Evolutionary conservation across 2,329 filamentous ascomycete species (phyloP), one percentile per base, ranked within the genome.

Genomic region (Niveomyces coronatus): DNA sequence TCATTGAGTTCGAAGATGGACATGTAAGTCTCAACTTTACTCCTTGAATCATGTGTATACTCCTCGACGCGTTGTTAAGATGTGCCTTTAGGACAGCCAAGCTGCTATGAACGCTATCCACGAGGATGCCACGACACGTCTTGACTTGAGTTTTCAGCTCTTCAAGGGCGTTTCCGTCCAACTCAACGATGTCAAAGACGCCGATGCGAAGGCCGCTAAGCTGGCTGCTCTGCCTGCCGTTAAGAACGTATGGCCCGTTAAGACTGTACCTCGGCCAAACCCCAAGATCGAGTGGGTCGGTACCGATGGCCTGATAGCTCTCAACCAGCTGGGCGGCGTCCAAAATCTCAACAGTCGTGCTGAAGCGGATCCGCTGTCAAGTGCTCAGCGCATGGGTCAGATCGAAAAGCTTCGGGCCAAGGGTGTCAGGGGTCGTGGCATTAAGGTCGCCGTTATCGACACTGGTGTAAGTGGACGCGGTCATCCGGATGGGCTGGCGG

Each of bases 141-240:
- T 68, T 61, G 62, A 64, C 39, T 61, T 72, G 41, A 57, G 68
- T 44, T 70, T 62, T 47, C 59, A 63, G 45, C 56, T 74, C 14
- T 75, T 75, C 61, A 70, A 67, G 47, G 71, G 70, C 37, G 64
- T 62, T 3, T 74, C 71, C 2, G 65, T 75, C 42, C 63, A 70
- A 47, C 64, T 75, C 50, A 57, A 67, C 37, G 61, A 74, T 40
- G 35, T 61, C 31, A 53, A 61, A n/a, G 61, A 57, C 18, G 63
- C 68, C 20, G 61, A 67, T 17, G 53, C 63, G 22, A 55, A 63
- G 39, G 63, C 63, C 2, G 49, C 53, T 9, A 55, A 61, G 45
- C 55, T 74, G 40, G 56, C 58, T 1, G 47, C 50, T 5, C 51
- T 70, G 37, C 55, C 65, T 1, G 61, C 56, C 29, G 61, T 76